Evolutionary conservation across 805 yeast species (phyloP), one percentile per base, ranked within the genome.

Genomic region (Candida namnaoensis): DNA sequence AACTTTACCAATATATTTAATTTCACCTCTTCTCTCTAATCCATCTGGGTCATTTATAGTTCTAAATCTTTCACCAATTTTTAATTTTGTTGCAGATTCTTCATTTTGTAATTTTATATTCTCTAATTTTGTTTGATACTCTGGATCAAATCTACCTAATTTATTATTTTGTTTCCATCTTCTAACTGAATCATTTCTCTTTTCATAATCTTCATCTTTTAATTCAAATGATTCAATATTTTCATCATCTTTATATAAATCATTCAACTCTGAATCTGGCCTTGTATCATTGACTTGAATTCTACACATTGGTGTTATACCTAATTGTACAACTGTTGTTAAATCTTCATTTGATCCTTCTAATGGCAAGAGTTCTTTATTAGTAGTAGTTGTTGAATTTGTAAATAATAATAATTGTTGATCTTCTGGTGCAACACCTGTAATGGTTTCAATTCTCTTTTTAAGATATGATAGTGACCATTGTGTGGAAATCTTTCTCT

Each of bases 111-210:
- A 44, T 11, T 44, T 37, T 7, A 53, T 51, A 25, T 56, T 42
- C 24, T 62, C 52, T 43, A 60, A 58, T 35, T 58, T 61, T 11
- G 47, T 41, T 13, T 58, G 57, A 37, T 57, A 72, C 5, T 62
- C 55, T 0, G 88, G 84, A 47, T 82, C 77, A 51, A 80, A 88
- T 39, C 90, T 66, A 0, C 97, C 96, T 25, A 87, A 62, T 43
- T 75, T 61, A 47, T 83, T 72, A 28, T 70, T 65, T 43, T 72
- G 69, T 57, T 90, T 91, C 95, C 96, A 90, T 42, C 71, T 72
- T 42, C 80, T 68, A 2, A 86, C 95, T 0, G 91, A 71, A 41
- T 82, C 76, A 4, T 60, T 40, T 44, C 83, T 68, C 38, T 65
- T 65, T 28, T 71, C 79, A 58, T 90, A 87, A 37, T 76, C 82